Evolutionary conservation across 192 early-diverging fungal genomes (phyloP).

Genomic region (Martensiomyces pterosporus): DNA sequence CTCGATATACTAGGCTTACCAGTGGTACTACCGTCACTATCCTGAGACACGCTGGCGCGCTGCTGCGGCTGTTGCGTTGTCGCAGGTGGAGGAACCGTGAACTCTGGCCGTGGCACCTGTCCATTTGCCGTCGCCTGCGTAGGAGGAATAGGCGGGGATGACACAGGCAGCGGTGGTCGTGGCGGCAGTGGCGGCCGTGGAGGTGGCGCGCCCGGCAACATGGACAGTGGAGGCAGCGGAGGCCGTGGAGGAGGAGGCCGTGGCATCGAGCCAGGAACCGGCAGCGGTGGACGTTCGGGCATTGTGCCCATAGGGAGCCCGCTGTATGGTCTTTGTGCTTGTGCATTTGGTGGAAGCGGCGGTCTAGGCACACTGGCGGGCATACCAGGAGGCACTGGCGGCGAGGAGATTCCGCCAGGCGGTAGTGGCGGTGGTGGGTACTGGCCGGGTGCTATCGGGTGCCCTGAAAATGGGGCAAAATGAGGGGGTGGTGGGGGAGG

Average conservation of each 20-base stretch:
- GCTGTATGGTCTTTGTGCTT: background rate
- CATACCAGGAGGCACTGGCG: background rate
- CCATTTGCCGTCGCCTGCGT: too few species aligned
- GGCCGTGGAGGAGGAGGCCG: background rate
- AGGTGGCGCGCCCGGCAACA: background rate
- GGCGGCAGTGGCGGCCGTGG: constrained; percentile 1
- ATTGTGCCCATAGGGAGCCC: background rate
- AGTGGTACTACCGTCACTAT: constrained; percentile 4
- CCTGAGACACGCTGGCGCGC: background rate
- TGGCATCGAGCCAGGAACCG: background rate
- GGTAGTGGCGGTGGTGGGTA: constrained; percentile 1
- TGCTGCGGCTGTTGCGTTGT: background rate
- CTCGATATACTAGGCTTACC: constrained; percentile 31
- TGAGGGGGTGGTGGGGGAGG: constrained; percentile 12
- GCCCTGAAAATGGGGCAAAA: constrained; percentile 2
- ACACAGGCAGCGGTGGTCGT: background rate
- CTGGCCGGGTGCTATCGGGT: background rate
- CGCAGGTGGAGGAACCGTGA: constrained; percentile 4
- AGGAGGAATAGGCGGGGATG: too few species aligned
- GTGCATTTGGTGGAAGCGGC: background rate
- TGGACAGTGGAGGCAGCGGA: background rate
- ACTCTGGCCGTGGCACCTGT: background rate
- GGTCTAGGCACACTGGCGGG: background rate
- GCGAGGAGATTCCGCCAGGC: too few species aligned
- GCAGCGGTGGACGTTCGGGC: background rate